Conservation (phyloP, 176 grass and related monocot species). For the Oryza officinalis region DNA sequence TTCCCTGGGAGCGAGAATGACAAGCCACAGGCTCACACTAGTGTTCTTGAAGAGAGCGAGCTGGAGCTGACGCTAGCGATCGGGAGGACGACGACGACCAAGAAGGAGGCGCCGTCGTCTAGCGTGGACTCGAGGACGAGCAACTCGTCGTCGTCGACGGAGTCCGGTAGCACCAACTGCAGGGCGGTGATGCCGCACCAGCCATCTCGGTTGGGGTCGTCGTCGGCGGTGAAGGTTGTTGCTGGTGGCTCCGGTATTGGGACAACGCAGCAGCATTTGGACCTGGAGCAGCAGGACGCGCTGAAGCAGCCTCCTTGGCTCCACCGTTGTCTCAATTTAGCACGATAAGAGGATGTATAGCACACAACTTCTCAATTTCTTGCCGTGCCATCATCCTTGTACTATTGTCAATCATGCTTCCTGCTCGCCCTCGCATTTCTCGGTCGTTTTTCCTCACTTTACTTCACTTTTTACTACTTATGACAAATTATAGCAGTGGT, state of each 20-base stretch:
- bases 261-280: not conserved
- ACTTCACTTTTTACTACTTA: not conserved
- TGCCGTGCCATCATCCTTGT: not conserved
- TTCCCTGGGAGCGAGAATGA: not conserved
- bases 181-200: not conserved
- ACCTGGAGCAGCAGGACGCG: slow-evolving; percentile 16
- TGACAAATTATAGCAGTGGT: too few relatives aligned
- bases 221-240: not conserved
- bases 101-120: slow-evolving; percentile 24
- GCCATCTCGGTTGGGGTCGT: slow-evolving; percentile 5
- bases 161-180: slow-evolving; percentile 34
- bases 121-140: slow-evolving; percentile 45
- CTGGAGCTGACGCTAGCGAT: slow-evolving; percentile 49
- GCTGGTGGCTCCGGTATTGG: not conserved
- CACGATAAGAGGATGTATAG: slow-evolving; percentile 22
- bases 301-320: slow-evolving; percentile 47
- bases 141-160: slow-evolving; percentile 46
- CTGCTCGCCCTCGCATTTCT: not conserved
- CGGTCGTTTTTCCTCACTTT: not conserved
- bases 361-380: not conserved
- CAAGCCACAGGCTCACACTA: not conserved
- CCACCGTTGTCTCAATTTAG: slow-evolving; percentile 43
- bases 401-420: not conserved
- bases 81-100: not conserved
- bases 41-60: slow-evolving; percentile 24